Evolutionary conservation across 192 early-diverging fungal genomes (phyloP).

Genomic region (Coemansia pectinata): DNA sequence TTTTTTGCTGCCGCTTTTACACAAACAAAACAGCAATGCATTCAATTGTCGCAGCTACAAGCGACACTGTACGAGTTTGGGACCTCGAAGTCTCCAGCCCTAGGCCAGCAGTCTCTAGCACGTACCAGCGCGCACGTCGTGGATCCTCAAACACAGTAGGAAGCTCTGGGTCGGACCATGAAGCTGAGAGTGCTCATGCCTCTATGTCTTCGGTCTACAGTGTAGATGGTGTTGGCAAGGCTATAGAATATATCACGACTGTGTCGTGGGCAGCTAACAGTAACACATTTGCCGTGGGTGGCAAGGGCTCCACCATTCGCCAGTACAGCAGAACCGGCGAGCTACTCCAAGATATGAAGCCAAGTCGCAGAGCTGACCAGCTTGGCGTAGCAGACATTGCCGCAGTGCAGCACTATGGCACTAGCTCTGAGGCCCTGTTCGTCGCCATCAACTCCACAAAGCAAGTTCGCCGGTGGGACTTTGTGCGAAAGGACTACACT

Average conservation of each 20-base stretch:
- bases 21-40: not conserved
- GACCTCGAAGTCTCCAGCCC: constrained; percentile 16
- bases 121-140: constrained; percentile 9
- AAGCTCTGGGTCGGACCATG: not conserved
- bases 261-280: constrained; percentile 44
- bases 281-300: constrained; percentile 33
- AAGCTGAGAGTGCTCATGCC: not conserved
- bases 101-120: not conserved
- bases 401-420: constrained; percentile 39
- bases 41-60: constrained; percentile 40
- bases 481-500: constrained; percentile 28
- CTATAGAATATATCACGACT: constrained; percentile 12
- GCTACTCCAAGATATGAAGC: constrained; percentile 26
- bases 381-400: constrained; percentile 11
- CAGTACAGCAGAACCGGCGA: constrained; percentile 35
- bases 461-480: constrained; percentile 50
- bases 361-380: constrained; percentile 4
- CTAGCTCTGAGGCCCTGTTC: constrained; percentile 29
- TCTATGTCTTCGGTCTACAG: not conserved
- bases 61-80: constrained; percentile 47
- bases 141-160: constrained; percentile 2
- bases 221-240: not conserved
- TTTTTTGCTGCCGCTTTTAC: not conserved
- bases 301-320: constrained; percentile 23
- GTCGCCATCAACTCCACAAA: constrained; percentile 36